Conservation (phyloP, 129 eudicot species). For the Daucus carota region DNA sequence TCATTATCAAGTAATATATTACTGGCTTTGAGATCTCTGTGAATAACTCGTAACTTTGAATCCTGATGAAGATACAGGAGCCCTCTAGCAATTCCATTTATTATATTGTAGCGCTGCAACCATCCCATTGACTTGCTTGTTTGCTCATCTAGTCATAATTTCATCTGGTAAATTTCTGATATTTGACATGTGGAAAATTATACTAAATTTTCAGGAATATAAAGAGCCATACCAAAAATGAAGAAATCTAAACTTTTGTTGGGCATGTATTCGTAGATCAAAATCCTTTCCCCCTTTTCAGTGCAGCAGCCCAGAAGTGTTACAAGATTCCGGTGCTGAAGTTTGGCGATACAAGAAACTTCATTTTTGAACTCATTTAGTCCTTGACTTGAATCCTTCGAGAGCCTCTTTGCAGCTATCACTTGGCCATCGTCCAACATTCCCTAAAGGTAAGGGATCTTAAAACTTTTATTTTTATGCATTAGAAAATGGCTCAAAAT, state of each 20-base stretch:
- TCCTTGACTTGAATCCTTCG: background rate
- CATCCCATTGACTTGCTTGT: background rate
- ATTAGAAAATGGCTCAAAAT: background rate
- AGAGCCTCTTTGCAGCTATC: constrained; percentile 5
- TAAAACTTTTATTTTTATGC: background rate
- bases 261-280: background rate
- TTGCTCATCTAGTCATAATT: background rate
- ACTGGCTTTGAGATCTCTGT: background rate
- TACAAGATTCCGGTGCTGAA: background rate
- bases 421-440: background rate
- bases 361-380: background rate
- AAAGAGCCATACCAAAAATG: background rate
- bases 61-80: background rate
- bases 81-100: background rate
- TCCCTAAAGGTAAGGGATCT: background rate
- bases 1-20: background rate
- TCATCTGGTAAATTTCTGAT: background rate
- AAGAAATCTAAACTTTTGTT: background rate
- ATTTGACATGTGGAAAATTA: background rate
- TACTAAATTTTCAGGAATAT: too few species aligned
- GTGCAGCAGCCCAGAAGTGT: background rate
- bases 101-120: background rate
- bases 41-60: background rate
- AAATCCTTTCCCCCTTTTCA: background rate
- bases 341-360: background rate